Conservation (phyloP, 805 yeast genomes). For the Wickerhamomyces rabaulensis region DNA sequence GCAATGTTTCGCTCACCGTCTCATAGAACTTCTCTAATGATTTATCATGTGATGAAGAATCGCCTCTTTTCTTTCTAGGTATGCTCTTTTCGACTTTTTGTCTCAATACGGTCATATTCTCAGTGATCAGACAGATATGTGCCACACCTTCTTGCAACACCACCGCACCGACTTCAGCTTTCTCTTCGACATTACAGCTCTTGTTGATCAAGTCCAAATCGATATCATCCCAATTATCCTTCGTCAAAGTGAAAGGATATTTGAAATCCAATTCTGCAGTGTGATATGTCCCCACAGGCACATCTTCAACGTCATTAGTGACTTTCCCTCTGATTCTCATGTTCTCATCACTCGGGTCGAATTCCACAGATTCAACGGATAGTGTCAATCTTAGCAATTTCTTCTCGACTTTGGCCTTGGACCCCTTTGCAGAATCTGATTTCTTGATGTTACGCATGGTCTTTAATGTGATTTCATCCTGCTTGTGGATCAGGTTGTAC, state of each 20-base stretch:
- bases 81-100: conserved; percentile 77
- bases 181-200: conserved; percentile 67
- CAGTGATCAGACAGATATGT: conserved; percentile 84
- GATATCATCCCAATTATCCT: conserved; percentile 76
- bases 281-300: conserved; percentile 82
- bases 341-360: conserved; percentile 68
- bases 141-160: conserved; percentile 94
- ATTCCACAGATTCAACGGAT: conserved; percentile 65
- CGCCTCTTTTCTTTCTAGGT: conserved; percentile 85
- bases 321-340: conserved; percentile 81
- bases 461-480: conserved; percentile 67
- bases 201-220: conserved; percentile 59
- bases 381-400: conserved; percentile 59
- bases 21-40: conserved; percentile 66
- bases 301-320: conserved; percentile 58
- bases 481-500: conserved; percentile 72
- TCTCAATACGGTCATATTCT: conserved; percentile 77
- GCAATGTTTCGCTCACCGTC: conserved; percentile 55
- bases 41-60: conserved; percentile 72
- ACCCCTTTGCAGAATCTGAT: conserved; percentile 11
- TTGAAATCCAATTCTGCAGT: conserved; percentile 76
- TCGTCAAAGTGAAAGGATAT: conserved; percentile 61
- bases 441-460: conserved; percentile 62
- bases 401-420: conserved; percentile 32
- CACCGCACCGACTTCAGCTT: conserved; percentile 91